Evolutionary conservation across 139 green algal genomes (phyloP).

Genomic region (Picochlorum sp.): DNA sequence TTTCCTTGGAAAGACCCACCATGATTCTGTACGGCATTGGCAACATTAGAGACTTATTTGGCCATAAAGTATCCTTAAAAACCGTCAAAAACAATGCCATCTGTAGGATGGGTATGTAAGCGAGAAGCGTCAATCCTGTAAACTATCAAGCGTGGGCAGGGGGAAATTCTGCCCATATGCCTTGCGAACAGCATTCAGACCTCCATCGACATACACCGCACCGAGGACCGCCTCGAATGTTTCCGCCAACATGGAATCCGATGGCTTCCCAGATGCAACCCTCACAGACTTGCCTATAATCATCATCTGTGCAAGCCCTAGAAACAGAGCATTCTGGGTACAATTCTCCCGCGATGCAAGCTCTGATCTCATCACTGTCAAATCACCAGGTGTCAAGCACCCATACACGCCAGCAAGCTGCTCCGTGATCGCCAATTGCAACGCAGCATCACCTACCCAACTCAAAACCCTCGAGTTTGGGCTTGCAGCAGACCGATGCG

Average conservation of each 20-base stretch:
- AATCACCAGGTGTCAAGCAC: neutral
- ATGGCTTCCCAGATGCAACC: neutral
- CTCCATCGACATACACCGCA: constrained; percentile 12
- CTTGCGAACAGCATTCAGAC: constrained; percentile 2
- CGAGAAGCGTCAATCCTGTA: neutral
- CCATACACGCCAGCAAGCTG: constrained; percentile 12
- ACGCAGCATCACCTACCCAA: constrained; percentile 27
- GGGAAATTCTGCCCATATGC: constrained; percentile 1
- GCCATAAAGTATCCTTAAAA: constrained; percentile 70
- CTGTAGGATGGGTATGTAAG: constrained; percentile 79
- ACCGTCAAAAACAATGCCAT: constrained; percentile 92
- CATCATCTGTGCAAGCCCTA: constrained; percentile 11
- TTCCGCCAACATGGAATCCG: constrained; percentile 15
- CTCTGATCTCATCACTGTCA: neutral
- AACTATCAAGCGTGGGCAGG: neutral
- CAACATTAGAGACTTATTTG: constrained; percentile 99
- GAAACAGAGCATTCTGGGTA: neutral
- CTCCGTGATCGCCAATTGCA: constrained; percentile 19
- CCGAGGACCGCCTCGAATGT: constrained; percentile 14
- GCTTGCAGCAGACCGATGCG: constrained; percentile 11
- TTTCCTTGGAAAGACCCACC: constrained; percentile 84
- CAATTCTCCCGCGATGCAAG: constrained; percentile 12
- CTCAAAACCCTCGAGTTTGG: constrained; percentile 6
- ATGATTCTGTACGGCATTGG: constrained; percentile 99
- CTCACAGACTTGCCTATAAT: constrained; percentile 8